Evolutionary conservation across 2,329 filamentous ascomycete genomes (phyloP).

Genomic region (Iodosphaeria phyllophila): DNA sequence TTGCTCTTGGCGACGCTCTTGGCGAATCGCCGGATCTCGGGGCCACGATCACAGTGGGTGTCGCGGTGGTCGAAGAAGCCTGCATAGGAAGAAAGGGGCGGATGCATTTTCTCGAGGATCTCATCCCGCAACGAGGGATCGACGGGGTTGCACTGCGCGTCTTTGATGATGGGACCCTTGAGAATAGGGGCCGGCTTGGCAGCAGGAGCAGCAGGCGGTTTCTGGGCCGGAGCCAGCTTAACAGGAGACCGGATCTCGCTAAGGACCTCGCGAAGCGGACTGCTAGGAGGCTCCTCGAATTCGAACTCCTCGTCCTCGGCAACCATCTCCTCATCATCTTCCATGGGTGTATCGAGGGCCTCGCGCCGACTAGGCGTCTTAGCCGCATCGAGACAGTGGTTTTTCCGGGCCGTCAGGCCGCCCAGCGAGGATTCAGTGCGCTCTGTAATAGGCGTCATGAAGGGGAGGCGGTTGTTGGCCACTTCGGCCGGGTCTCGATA

Average conservation of each 20-base stretch:
- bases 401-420: constrained; percentile 36
- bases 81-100: constrained; percentile 53
- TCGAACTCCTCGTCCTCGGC: constrained; percentile 8
- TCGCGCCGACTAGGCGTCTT: constrained; percentile 60
- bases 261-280: constrained; percentile 51
- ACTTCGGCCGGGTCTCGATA: constrained; percentile 64
- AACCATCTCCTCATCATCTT: no score
- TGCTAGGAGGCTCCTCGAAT: constrained; percentile 30
- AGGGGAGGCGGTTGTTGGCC: constrained; percentile 82
- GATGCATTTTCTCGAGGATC: constrained; percentile 58
- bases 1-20: constrained; percentile 46
- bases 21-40: constrained; percentile 66
- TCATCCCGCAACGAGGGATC: constrained; percentile 55
- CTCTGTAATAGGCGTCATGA: constrained; percentile 98
- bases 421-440: constrained; percentile 79
- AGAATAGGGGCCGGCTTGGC: constrained; percentile 14
- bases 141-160: constrained; percentile 75
- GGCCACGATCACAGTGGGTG: constrained; percentile 43
- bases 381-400: constrained; percentile 39
- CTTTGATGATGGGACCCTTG: constrained; percentile 61
- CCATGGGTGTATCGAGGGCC: constrained; percentile 9
- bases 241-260: constrained; percentile 28
- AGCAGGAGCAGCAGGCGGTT: no score
- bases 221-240: constrained; percentile 27
- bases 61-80: constrained; percentile 62